These are phyloP conservation scores for Coemansia sp. DNA, from an alignment of 192 early-diverging fungal species.

Conservation along the genomic window DNA sequence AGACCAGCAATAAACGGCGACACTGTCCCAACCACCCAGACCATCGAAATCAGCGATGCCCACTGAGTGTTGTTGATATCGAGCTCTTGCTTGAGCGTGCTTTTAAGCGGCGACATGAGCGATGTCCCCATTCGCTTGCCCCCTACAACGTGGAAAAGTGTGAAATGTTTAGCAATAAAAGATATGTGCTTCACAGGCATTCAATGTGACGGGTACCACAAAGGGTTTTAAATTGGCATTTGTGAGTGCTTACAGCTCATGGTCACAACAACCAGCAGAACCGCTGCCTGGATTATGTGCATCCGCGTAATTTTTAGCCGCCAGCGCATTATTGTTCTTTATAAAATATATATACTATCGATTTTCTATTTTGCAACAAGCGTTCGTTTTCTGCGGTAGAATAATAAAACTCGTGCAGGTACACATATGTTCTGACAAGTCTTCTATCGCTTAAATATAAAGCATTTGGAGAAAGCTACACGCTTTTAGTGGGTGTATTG, in stretches of 20 bases:
- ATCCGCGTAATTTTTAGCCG: conserved; percentile 31
- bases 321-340: not conserved
- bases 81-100: conserved; percentile 55
- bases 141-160: conserved; percentile 18
- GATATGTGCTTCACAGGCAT: not conserved
- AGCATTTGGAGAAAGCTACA: no score
- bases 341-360: not conserved
- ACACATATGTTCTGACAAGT: no score
- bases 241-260: conserved; percentile 44
- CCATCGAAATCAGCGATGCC: conserved; percentile 54
- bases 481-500: no score
- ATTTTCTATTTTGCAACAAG: not conserved
- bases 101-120: conserved; percentile 53
- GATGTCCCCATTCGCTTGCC: conserved; percentile 55
- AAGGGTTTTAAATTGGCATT: not conserved
- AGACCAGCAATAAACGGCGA: conserved; percentile 57
- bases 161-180: not conserved
- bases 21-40: conserved; percentile 55
- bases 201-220: not conserved
- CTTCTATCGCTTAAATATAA: no score
- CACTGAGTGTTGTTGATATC: conserved; percentile 56
- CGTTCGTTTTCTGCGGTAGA: not conserved
- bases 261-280: conserved; percentile 46
- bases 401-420: no score
- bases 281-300: conserved; percentile 47